phyloP scores from a whole-genome alignment of 345 rosid genomes.

The Melaleuca alternifolia region DNA sequence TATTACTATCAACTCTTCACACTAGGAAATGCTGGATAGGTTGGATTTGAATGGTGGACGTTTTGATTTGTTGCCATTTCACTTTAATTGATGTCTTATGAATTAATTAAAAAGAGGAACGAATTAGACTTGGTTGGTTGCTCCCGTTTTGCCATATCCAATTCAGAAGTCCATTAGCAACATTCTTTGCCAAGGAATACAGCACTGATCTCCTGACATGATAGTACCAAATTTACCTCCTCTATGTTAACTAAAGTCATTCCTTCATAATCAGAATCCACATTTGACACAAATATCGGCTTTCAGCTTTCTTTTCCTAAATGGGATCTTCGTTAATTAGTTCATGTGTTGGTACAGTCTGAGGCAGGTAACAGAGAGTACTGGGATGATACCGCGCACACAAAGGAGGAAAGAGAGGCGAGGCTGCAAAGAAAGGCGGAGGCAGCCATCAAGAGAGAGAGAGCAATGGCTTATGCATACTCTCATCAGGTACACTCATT shows the following conservation, averaged over 20 bases:
- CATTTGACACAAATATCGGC: background rate
- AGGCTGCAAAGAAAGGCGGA: conserved; percentile 72
- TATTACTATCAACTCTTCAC: background rate
- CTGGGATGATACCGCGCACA: conserved; percentile 83
- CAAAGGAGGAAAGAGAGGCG: conserved; percentile 66
- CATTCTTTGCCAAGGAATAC: background rate
- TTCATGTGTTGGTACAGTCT: conserved; percentile 27
- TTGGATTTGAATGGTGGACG: background rate
- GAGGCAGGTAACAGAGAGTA: conserved; percentile 48
- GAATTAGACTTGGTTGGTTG: background rate
- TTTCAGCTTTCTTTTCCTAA: background rate
- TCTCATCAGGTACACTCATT: conserved; percentile 62
- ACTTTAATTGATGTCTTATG: background rate
- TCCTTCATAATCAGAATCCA: background rate
- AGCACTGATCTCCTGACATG: background rate
- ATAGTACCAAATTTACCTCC: background rate
- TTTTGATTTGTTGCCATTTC: background rate
- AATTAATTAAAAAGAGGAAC: background rate
- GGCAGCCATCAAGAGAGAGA: conserved; percentile 75
- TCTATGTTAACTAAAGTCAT: background rate
- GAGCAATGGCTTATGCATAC: conserved; percentile 86
- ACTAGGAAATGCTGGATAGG: background rate
- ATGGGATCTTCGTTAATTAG: background rate
- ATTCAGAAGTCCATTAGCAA: background rate
- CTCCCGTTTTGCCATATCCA: background rate